A percentile compares a stretch with the other conserved stretches of the same genome.
phyloP scores from a whole-genome alignment of 2,329 filamentous ascomycete species.

The Ophiostoma quercus region DNA sequence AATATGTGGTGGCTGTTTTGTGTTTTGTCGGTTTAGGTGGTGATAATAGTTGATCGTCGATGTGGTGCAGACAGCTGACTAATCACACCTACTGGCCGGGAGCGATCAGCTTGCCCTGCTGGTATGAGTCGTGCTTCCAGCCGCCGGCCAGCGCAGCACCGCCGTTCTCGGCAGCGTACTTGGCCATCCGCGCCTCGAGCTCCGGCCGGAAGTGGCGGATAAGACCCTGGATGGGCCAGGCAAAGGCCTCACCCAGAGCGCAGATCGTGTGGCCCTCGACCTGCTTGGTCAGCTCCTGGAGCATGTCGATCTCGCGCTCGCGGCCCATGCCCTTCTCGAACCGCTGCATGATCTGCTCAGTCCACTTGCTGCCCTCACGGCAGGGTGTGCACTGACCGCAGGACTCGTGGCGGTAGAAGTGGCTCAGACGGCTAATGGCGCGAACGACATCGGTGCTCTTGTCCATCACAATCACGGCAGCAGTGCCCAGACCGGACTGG shows the following conservation, averaged over 20 bases:
- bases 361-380: conserved; percentile 98
- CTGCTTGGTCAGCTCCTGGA: conserved; percentile 98
- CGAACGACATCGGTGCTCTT: conserved; percentile 95
- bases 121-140: conserved; percentile 69
- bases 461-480: conserved; percentile 98
- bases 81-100: conserved; percentile 55
- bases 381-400: conserved; percentile 99
- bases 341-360: conserved; percentile 95
- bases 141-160: conserved; percentile 77
- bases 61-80: too few species aligned
- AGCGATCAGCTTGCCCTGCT: conserved; percentile 77
- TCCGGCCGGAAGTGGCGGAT: conserved; percentile 98
- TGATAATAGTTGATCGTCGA: background rate
- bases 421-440: conserved; percentile 83
- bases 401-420: conserved; percentile 98
- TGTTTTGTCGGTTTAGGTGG: background rate
- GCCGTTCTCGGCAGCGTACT: conserved; percentile 67
- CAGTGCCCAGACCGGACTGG: conserved; percentile 93
- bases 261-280: conserved; percentile 99
- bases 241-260: conserved; percentile 91
- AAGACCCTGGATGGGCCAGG: conserved; percentile 96
- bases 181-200: conserved; percentile 82
- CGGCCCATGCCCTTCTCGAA: conserved; percentile 88
- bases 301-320: conserved; percentile 95
- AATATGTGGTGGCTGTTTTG: background rate